Evolutionary conservation across 441 rosid genomes (phyloP).

Genomic region (Gossypium laxum): DNA sequence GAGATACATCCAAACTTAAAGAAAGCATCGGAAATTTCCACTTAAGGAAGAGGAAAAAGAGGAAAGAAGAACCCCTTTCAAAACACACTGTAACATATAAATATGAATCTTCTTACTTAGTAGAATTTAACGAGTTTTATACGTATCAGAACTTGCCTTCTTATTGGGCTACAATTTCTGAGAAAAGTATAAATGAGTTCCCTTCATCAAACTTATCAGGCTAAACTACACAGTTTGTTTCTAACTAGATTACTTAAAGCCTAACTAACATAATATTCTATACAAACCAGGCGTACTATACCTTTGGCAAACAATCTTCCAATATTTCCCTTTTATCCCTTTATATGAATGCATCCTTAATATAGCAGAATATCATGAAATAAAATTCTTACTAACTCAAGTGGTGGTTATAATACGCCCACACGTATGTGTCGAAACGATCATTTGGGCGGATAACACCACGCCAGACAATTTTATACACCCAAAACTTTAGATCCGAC

Average conservation of each 20-base stretch:
- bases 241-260: neutral
- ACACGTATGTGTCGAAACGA: neutral
- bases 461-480: too few relatives aligned
- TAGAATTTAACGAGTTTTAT: neutral
- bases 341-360: too few relatives aligned
- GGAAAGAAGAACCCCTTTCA: neutral
- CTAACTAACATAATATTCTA: neutral
- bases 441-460: neutral
- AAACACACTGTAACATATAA: neutral
- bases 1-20: neutral
- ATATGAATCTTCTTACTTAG: neutral
- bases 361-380: neutral
- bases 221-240: neutral
- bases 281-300: neutral
- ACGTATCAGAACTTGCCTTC: neutral
- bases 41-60: neutral
- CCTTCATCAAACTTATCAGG: neutral
- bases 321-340: neutral
- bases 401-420: neutral
- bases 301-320: too few relatives aligned
- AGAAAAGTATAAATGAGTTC: neutral
- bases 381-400: neutral
- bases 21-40: neutral
- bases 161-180: neutral
- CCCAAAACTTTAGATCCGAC: neutral